These are phyloP conservation scores for Leccinellum rugosiceps DNA, from an alignment of 768 basidiomycete genomes.

Conservation along the genomic window DNA sequence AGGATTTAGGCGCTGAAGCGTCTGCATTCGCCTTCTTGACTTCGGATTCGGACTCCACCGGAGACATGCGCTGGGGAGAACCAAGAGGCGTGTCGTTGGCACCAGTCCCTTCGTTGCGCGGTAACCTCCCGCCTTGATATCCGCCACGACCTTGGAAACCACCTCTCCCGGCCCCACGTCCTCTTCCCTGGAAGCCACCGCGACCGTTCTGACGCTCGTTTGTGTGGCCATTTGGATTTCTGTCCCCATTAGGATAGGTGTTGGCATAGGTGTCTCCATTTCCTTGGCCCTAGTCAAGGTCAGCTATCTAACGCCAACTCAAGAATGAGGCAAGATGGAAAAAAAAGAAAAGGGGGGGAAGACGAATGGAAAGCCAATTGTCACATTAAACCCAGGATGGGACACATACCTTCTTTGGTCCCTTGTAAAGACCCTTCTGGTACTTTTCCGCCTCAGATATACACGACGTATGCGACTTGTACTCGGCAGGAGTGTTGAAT, in stretches of 20 bases:
- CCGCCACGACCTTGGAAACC: slow-evolving; percentile 24
- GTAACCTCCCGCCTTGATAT: slow-evolving; percentile 25
- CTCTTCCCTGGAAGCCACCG: slow-evolving; percentile 20
- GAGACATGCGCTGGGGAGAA: slow-evolving; percentile 51
- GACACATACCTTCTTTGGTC: slow-evolving; percentile 51
- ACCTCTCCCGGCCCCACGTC: slow-evolving; percentile 36
- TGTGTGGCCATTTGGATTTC: slow-evolving; percentile 16
- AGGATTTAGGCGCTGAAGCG: background rate
- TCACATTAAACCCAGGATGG: background rate
- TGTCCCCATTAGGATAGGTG: slow-evolving; percentile 8
- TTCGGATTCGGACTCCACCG: slow-evolving; percentile 20
- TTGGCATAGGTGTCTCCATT: background rate
- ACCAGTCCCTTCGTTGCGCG: slow-evolving; percentile 43
- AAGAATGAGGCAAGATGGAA: too few relatives aligned
- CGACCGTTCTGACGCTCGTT: slow-evolving; percentile 3
- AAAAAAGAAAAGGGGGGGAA: background rate
- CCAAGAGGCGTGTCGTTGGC: slow-evolving; percentile 74
- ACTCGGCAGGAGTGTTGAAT: slow-evolving; percentile 72
- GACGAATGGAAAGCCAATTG: background rate
- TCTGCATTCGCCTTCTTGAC: background rate
- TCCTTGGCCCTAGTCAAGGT: background rate
- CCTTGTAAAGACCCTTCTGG: slow-evolving; percentile 82
- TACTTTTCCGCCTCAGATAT: slow-evolving; percentile 94
- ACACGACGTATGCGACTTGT: slow-evolving; percentile 80
- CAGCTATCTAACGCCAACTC: background rate